Evolutionary conservation across 306 rosid genomes (phyloP).

Genomic region (Morella rubra): DNA sequence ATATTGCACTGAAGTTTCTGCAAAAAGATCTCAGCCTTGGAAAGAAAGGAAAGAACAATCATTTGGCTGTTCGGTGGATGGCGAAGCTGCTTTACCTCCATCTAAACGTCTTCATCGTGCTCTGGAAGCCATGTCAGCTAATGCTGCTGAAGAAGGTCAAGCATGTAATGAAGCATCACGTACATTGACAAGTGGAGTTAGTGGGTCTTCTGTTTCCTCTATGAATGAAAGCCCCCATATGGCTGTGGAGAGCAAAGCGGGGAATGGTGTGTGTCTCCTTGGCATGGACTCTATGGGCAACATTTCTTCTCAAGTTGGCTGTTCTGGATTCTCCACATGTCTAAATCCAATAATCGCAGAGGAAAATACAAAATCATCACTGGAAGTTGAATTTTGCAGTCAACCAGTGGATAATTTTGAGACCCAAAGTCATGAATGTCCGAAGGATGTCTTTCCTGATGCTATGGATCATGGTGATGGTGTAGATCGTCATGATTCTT

Average conservation of each 20-base stretch:
- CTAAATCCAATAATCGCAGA: slow-evolving; percentile 29
- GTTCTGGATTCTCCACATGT: slow-evolving; percentile 34
- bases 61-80: slow-evolving; percentile 60
- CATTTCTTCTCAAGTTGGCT: slow-evolving; percentile 33
- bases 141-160: slow-evolving; percentile 76
- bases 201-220: slow-evolving; percentile 28
- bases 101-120: slow-evolving; percentile 97
- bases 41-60: slow-evolving; percentile 63
- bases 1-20: slow-evolving; percentile 36
- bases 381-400: slow-evolving; percentile 32
- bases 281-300: slow-evolving; percentile 32
- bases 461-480: slow-evolving; percentile 36
- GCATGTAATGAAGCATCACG: slow-evolving; percentile 40
- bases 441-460: slow-evolving; percentile 27
- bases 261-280: slow-evolving; percentile 26
- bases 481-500: background rate
- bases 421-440: slow-evolving; percentile 33
- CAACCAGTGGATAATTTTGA: slow-evolving; percentile 33
- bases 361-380: slow-evolving; percentile 33
- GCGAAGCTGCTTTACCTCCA: slow-evolving; percentile 92
- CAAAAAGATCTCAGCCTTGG: slow-evolving; percentile 45
- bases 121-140: slow-evolving; percentile 97
- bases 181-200: slow-evolving; percentile 34
- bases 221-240: slow-evolving; percentile 31
- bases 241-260: slow-evolving; percentile 34